Base-by-base conservation (phyloP, 805 yeast genomes). In the Metschnikowia peoriensis region DNA sequence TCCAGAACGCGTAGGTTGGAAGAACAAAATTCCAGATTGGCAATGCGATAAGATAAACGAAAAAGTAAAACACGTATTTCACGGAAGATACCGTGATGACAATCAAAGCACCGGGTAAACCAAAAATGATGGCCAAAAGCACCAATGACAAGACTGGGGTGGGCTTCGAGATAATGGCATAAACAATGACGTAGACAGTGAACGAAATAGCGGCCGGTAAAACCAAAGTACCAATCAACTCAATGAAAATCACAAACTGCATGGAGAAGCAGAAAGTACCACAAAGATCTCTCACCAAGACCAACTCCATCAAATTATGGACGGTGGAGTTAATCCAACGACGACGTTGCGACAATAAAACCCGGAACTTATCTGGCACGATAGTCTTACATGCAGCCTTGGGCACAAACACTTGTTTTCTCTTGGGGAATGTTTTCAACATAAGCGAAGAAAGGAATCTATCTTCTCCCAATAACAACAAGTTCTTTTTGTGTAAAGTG, bases 271-370 rank as follows among this genome's bases (percentile, higher is more conserved):
- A 90, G 66, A 91, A 91, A 0, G 96, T 89, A 60, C 97, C 97
- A 78, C 97, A 91, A 58, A 92, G 77, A 67, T 91, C 97, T 49
- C 84, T 83, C 17, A 91, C 92, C 56, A 89, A 72, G 4, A 86
- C 88, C 63, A 91, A 81, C 68, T 91, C 97, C 84, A 92, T 80
- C 69, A 91, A 79, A 65, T 91, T 91, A 70, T 91, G 97, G 38
- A 91, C 92, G 0, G 97, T 92, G 5, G 97, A 91, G 69, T 91
- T 91, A 61, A 91, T 91, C 97, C 97, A 91, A 67, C 97, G 88
- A 73, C 97, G 89, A 68, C 97, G 86, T 68, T 91, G 97, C 1
- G 97, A 91, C 44, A 91, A 75, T 57, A 91, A 75, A 45, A 91
- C 94, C 57, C 71, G 78, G 67, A 91, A 91, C 46, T 78, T 78